phyloP scores from a whole-genome alignment of 768 basidiomycete genomes.

The Leucogyrophana mollusca region DNA sequence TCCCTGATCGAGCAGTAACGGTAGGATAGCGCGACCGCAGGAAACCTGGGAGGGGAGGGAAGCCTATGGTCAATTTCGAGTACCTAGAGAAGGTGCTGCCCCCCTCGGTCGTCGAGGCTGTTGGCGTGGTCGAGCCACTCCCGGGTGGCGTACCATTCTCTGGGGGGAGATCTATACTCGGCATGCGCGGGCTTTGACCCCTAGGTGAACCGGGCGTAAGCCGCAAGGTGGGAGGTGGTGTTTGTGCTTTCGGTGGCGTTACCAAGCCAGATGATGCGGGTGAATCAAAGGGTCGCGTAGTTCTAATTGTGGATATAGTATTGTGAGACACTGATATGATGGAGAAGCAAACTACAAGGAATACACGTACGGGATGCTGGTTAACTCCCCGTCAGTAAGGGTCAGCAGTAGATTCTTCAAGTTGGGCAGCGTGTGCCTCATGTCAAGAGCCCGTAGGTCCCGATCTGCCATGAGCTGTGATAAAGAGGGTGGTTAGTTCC shows the following conservation, averaged over 20 bases:
- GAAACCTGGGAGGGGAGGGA: constrained; percentile 64
- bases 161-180: constrained; percentile 20
- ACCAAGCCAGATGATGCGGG: constrained; percentile 19
- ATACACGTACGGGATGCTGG: constrained; percentile 42
- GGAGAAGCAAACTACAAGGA: constrained; percentile 1
- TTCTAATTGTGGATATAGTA: constrained; percentile 16
- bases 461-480: constrained; percentile 85
- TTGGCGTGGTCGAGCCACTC: constrained; percentile 63
- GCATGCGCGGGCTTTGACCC: constrained; percentile 13
- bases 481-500: constrained; percentile 6
- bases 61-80: constrained; percentile 49
- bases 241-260: constrained; percentile 19
- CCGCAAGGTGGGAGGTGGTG: constrained; percentile 11
- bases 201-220: constrained; percentile 25
- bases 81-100: constrained; percentile 32
- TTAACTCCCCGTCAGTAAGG: constrained; percentile 67
- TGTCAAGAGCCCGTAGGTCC: constrained; percentile 85
- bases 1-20: constrained; percentile 25
- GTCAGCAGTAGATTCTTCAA: constrained; percentile 91
- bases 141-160: constrained; percentile 43
- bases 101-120: constrained; percentile 34
- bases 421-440: constrained; percentile 95
- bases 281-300: constrained; percentile 17
- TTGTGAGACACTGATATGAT: constrained; percentile 11
- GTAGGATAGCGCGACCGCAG: constrained; percentile 62